phyloP scores from a whole-genome alignment of 208 protist species.

The Entamoeba histolytica region DNA sequence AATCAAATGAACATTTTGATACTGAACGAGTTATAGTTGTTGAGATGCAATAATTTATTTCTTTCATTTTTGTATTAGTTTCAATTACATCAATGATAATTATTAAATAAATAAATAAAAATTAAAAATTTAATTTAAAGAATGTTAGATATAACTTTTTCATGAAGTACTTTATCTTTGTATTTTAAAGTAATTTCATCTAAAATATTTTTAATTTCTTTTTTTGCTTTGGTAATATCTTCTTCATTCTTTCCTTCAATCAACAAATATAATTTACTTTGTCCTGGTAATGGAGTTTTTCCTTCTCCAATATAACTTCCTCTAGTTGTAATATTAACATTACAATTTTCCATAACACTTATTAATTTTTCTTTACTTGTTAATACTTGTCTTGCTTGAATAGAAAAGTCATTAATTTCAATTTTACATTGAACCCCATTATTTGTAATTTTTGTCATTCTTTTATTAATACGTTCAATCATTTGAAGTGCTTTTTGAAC shows the following conservation, averaged over 20 bases:
- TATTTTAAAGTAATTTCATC: not conserved
- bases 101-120: too few species aligned
- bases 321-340: not conserved
- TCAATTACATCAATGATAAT: too few species aligned
- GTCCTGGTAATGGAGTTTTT: not conserved
- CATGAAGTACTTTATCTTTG: not conserved
- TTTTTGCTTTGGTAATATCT: not conserved
- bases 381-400: not conserved
- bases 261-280: not conserved
- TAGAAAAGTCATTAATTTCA: not conserved
- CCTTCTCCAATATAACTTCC: not conserved
- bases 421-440: not conserved
- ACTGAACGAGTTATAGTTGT: not conserved
- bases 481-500: not conserved
- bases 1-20: not conserved
- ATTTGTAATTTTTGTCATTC: not conserved
- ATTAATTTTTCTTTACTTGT: not conserved
- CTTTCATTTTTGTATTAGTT: too few species aligned
- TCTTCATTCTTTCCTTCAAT: not conserved
- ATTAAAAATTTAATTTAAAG: too few species aligned
- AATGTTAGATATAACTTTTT: not conserved
- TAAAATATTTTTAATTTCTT: not conserved
- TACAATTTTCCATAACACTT: not conserved
- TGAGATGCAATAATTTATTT: not conserved
- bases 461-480: not conserved